Evolutionary conservation across 345 rosid species (phyloP).

Genomic region (Eucalyptus cloeziana): DNA sequence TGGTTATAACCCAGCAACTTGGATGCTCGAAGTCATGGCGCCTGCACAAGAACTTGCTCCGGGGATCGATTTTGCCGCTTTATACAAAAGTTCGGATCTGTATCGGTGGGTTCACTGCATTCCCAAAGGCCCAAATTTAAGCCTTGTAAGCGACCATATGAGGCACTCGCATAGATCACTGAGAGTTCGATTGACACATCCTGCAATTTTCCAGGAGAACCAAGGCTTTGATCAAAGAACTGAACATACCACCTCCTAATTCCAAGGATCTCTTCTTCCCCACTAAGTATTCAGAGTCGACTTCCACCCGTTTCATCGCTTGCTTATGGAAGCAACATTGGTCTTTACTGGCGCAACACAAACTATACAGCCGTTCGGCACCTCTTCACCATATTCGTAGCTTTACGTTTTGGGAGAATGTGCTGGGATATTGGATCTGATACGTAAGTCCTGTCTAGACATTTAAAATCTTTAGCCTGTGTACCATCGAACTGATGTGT

Average conservation of each 20-base stretch:
- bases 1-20: slow-evolving; percentile 45
- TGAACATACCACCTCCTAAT: slow-evolving; percentile 13
- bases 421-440: slow-evolving; percentile 24
- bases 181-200: not conserved
- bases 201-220: slow-evolving; percentile 27
- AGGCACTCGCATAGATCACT: not conserved
- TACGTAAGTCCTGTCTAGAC: not conserved
- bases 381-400: slow-evolving; percentile 13
- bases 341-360: slow-evolving; percentile 35
- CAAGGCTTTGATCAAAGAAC: slow-evolving; percentile 14
- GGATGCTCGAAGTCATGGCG: slow-evolving; percentile 39
- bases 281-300: slow-evolving; percentile 9
- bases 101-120: slow-evolving; percentile 3
- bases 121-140: not conserved
- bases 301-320: slow-evolving; percentile 10
- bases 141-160: not conserved
- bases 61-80: slow-evolving; percentile 22
- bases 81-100: slow-evolving; percentile 17
- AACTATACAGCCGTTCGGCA: slow-evolving; percentile 23
- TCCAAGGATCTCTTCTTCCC: slow-evolving; percentile 18
- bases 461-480: not conserved
- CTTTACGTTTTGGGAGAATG: slow-evolving; percentile 20
- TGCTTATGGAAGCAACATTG: slow-evolving; percentile 34
- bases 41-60: slow-evolving; percentile 13
- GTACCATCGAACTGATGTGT: not conserved